Base-by-base conservation (phyloP, 768 basidiomycete species). In the Leccinum boreale region DNA sequence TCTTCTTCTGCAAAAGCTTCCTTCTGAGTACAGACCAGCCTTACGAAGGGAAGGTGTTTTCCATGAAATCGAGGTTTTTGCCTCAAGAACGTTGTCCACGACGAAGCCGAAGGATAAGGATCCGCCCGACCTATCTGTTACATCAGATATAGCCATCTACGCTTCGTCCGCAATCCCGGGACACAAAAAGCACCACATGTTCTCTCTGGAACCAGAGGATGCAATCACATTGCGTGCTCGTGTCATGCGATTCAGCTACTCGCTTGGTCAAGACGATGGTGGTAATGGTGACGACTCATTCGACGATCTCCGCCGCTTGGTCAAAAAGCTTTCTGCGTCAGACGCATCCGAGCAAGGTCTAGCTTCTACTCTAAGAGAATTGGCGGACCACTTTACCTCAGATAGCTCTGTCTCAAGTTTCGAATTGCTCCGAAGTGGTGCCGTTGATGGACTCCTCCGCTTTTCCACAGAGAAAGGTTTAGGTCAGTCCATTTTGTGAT, bases 21-120 rank as follows among this genome's bases (percentile, higher is more conserved):
- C 92, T 9, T 77, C 84, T 12, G 81, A 92, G 52, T 98, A 97
- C 74, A 86, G 85, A 67, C 89, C 92, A 17, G 86, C 89, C 0
- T 94, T 98, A 80, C 85, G 92, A 21, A 82, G 95, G 28, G 96
- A 99, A 74, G 97, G 97, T 9, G 97, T 98, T 28, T 87, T 97
- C 72, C 91, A 98, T 72, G 97, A 98, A 70, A 86, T 99, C 36
- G 94, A 94, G 62, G 71, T 77, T 9, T 75, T 95, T 28, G 88
- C 93, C 7, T 79, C 79, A 12, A 82, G 87, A 51, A 68, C 80
- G 8, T 76, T 96, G 35, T 76, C 81, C 5, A 78, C 84, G 0
- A 65, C 78, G 14, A 85, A 81, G 65, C 55, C 78, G 7, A 88
- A 85, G 60, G 78, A 77, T 49, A 75, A 74, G 60, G 71, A 74